These are phyloP conservation scores for Hyaloraphidium curvatum DNA, from an alignment of 192 early-diverging fungal genomes.

Conservation along the genomic window DNA sequence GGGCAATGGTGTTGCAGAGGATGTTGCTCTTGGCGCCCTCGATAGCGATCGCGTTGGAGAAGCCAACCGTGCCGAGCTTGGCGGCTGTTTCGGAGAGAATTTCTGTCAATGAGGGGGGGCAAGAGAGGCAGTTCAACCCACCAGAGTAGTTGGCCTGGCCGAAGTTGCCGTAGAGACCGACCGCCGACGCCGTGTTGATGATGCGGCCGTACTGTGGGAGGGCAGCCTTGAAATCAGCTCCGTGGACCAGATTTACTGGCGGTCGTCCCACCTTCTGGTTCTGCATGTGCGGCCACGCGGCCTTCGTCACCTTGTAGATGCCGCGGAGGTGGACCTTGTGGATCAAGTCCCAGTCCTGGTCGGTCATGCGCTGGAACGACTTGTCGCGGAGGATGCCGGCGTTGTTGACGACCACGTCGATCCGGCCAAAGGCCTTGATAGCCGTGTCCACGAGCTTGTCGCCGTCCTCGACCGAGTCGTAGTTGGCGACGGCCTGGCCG, in stretches of 20 bases:
- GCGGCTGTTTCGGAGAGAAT: constrained; percentile 21
- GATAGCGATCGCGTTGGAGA: constrained; percentile 72
- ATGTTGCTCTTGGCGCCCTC: constrained; percentile 86
- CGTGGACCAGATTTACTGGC: background rate
- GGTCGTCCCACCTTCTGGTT: background rate
- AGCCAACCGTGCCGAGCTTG: constrained; percentile 9
- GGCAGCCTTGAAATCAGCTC: constrained; percentile 53
- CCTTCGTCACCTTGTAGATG: constrained; percentile 75
- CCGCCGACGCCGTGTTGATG: constrained; percentile 73
- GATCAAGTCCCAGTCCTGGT: constrained; percentile 88
- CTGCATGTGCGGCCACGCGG: background rate
- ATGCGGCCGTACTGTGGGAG: constrained; percentile 36
- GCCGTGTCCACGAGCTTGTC: constrained; percentile 30
- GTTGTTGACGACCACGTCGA: constrained; percentile 83
- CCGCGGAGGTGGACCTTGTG: constrained; percentile 79
- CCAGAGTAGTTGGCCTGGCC: constrained; percentile 29
- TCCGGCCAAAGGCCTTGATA: constrained; percentile 58
- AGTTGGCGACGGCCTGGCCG: constrained; percentile 31
- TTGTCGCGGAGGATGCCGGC: constrained; percentile 93
- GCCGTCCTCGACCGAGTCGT: constrained; percentile 23
- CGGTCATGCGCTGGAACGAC: constrained; percentile 76
- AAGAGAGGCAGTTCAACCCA: constrained; percentile 3
- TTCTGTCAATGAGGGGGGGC: background rate
- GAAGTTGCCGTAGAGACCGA: constrained; percentile 60
- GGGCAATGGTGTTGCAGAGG: constrained; percentile 81